Evolutionary conservation across 192 early-diverging fungal species (phyloP).

Genomic region (Backusella tarrabulga): DNA sequence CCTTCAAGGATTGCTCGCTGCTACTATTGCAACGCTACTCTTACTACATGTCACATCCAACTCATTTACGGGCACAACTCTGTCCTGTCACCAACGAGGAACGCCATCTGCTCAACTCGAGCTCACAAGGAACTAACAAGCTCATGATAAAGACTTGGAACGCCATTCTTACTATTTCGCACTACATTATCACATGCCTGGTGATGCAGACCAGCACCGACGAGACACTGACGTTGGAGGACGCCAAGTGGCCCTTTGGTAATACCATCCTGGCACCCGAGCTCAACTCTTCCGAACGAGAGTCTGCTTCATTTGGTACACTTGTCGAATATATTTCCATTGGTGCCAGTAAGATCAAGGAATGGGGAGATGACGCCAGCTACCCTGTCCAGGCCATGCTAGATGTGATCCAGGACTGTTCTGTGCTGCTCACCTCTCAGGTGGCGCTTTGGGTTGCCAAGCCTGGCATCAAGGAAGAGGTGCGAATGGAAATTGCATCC

Average conservation of each 20-base stretch:
- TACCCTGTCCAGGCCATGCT: background rate
- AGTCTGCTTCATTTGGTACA: constrained; percentile 42
- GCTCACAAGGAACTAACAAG: background rate
- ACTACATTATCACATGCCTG: constrained; percentile 36
- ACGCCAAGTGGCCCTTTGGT: constrained; percentile 40
- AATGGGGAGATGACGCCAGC: background rate
- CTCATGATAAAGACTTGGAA: background rate
- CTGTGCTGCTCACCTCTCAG: constrained; percentile 2
- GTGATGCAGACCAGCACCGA: constrained; percentile 37
- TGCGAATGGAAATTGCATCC: background rate
- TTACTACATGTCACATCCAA: constrained; percentile 17
- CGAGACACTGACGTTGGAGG: constrained; percentile 25
- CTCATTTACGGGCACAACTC: constrained; percentile 20
- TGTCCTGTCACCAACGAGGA: constrained; percentile 19
- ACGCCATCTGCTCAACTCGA: background rate
- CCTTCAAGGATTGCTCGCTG: constrained; percentile 19
- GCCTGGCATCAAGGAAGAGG: background rate
- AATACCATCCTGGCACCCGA: constrained; percentile 38
- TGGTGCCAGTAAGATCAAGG: background rate
- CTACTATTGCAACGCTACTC: constrained; percentile 13
- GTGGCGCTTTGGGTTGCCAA: constrained; percentile 1
- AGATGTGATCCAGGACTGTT: constrained; percentile 20
- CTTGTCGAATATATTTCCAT: constrained; percentile 34
- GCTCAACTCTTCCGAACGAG: constrained; percentile 23
- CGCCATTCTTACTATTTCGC: constrained; percentile 21